Conservation (phyloP, 106 monocot genomes). For the Dioscorea dumetorum region DNA sequence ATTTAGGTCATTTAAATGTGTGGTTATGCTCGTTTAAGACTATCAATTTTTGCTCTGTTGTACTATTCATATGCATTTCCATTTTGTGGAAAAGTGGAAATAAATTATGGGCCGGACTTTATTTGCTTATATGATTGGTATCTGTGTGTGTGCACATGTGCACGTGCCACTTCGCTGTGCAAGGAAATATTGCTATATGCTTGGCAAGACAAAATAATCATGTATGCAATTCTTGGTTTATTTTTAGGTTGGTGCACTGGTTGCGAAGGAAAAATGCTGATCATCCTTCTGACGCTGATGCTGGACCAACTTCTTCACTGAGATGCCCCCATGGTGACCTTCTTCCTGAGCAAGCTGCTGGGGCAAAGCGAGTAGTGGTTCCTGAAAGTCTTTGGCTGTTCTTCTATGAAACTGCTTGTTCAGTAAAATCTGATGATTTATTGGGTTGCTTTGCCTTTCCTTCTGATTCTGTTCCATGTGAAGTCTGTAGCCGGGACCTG, state of each 20-base stretch:
- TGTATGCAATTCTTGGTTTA: not conserved
- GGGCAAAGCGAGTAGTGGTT: constrained; percentile 74
- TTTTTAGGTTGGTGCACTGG: constrained; percentile 80
- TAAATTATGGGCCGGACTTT: too few relatives aligned
- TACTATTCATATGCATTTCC: too few relatives aligned
- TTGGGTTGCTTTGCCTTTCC: constrained; percentile 45
- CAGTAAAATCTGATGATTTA: constrained; percentile 42
- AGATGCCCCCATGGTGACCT: constrained; percentile 75
- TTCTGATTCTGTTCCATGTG: constrained; percentile 57
- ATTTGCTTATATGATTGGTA: too few relatives aligned
- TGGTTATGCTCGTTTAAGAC: too few relatives aligned
- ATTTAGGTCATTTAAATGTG: too few relatives aligned
- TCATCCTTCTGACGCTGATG: constrained; percentile 61
- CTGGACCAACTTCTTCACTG: constrained; percentile 82
- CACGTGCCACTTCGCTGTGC: too few relatives aligned
- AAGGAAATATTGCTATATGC: too few relatives aligned
- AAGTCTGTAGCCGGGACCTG: constrained; percentile 53
- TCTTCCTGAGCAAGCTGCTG: constrained; percentile 79
- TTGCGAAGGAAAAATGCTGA: constrained; percentile 77
- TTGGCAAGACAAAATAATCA: too few relatives aligned
- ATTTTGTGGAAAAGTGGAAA: too few relatives aligned
- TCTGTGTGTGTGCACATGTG: too few relatives aligned
- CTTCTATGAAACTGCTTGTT: constrained; percentile 51
- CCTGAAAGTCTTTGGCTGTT: constrained; percentile 85
- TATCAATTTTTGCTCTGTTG: too few relatives aligned